Base-by-base conservation (phyloP, 2,329 filamentous ascomycete genomes). In the Purpureocillium takamizusanense region DNA sequence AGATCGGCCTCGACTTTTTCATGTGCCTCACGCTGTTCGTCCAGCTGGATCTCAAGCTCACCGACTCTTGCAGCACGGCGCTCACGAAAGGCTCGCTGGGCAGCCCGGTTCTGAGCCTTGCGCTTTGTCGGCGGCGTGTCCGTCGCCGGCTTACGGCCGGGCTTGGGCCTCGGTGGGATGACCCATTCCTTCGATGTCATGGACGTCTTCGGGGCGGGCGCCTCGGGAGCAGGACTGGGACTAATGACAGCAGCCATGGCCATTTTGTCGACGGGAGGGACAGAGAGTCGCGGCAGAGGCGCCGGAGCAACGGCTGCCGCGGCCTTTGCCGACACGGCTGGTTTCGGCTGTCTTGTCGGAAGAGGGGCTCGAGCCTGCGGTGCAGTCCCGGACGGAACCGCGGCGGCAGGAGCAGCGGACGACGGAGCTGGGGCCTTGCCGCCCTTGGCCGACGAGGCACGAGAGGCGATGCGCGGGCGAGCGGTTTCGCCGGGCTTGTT, bases 81-180 rank as follows among this genome's bases (percentile, higher is more conserved):
- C 62, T 95, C 88, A 27, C 90, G 76, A 61, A 97, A 97, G 1
- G 85, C 86, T 42, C 90, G 73, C 65, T 97, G 90, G 3, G 90
- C 90, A 34, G 86, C 85, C 43, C 92, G 77, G 60, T 97, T 97
- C 65, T 97, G 92, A 2, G 86, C 85, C 68, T 95, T 94, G 48
- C 92, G 79, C 66, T 94, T 94, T 32, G 88, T 94, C 2, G 86
- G 85, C 12, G 89, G 88, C 37, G 89, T 94, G 56, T 95, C 89
- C 28, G 86, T 94, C 34, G 87, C 86, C 3, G 90, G 89, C 70
- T 97, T 97, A 50, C 90, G 80, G 35, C 90, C 90, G 16, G 92
- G 90, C 69, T 89, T 90, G 34, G 86, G 86, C 43, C 86, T 75
- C 21, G 86, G 86, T 17, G 86, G 86, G 33, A 92, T 80, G 17